Conservation (phyloP, 139 green algal species). For the Chlorella vulgaris region DNA sequence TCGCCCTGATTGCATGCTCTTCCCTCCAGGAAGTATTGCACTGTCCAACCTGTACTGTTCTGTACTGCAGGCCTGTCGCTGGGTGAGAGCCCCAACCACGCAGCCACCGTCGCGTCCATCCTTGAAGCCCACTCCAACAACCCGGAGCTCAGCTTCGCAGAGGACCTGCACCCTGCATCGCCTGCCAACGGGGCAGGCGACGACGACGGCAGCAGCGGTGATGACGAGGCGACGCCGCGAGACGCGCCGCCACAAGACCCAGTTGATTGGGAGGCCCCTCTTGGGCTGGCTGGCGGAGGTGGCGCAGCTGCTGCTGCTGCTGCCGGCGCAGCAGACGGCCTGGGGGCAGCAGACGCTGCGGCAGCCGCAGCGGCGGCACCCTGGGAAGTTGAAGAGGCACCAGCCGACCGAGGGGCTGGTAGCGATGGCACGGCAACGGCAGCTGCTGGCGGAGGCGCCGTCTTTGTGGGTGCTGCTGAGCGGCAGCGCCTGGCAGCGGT, state of each 20-base stretch:
- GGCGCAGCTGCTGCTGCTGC: not conserved
- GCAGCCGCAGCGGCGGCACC: not conserved
- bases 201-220: slow-evolving; percentile 1
- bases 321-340: too few species aligned
- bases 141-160: slow-evolving; percentile 2
- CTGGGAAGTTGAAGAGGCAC: not conserved
- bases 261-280: slow-evolving; percentile 42
- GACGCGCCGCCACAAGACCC: not conserved
- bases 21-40: too few species aligned
- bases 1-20: not conserved
- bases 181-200: slow-evolving; percentile 14
- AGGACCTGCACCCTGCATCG: not conserved
- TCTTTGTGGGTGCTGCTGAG: slow-evolving; percentile 28
- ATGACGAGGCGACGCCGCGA: not conserved
- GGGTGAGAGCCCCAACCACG: not conserved
- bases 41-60: too few species aligned
- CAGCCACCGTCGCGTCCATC: slow-evolving; percentile 8
- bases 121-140: slow-evolving; percentile 4
- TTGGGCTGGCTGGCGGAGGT: not conserved
- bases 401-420: not conserved
- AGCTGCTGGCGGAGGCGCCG: not conserved
- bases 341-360: not conserved
- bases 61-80: slow-evolving; percentile 19
- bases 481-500: slow-evolving; percentile 4
- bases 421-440: not conserved